A percentile compares a stretch with the other conserved stretches of the same genome.
Evolutionary conservation across 1,284 basidiomycete species (phyloP).

Genomic region (Cutaneotrichosporon arboriforme): DNA sequence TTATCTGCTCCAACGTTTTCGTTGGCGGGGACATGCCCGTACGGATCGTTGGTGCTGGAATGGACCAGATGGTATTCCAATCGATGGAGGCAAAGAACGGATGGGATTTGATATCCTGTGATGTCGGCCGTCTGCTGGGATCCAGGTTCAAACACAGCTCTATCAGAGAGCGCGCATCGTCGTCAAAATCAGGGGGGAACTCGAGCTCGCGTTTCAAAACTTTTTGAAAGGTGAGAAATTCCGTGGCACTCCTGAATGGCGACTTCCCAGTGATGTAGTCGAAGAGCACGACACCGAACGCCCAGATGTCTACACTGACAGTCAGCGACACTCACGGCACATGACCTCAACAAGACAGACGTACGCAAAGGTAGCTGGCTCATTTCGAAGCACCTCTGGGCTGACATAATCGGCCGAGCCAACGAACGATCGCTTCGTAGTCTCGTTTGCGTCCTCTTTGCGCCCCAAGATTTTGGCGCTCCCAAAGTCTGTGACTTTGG

Average conservation of each 20-base stretch:
- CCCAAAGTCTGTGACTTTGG: constrained; percentile 96
- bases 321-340: background rate
- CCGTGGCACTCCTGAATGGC: constrained; percentile 55
- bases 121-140: constrained; percentile 58
- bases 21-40: constrained; percentile 45
- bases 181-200: constrained; percentile 51
- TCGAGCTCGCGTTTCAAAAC: constrained; percentile 52
- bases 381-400: constrained; percentile 78
- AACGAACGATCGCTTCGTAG: constrained; percentile 66
- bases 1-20: constrained; percentile 19
- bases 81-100: constrained; percentile 66
- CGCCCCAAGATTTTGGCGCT: constrained; percentile 78
- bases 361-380: constrained; percentile 51
- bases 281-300: constrained; percentile 55
- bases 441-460: constrained; percentile 46
- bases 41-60: constrained; percentile 43
- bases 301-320: constrained; percentile 52
- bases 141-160: constrained; percentile 55
- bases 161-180: constrained; percentile 49
- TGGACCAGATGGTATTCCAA: constrained; percentile 70
- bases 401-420: constrained; percentile 95
- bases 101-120: constrained; percentile 62
- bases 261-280: constrained; percentile 54
- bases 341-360: background rate
- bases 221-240: constrained; percentile 57